These are phyloP conservation scores for Rhizophora mangle DNA, from an alignment of 345 rosid genomes.

Conservation along the genomic window DNA sequence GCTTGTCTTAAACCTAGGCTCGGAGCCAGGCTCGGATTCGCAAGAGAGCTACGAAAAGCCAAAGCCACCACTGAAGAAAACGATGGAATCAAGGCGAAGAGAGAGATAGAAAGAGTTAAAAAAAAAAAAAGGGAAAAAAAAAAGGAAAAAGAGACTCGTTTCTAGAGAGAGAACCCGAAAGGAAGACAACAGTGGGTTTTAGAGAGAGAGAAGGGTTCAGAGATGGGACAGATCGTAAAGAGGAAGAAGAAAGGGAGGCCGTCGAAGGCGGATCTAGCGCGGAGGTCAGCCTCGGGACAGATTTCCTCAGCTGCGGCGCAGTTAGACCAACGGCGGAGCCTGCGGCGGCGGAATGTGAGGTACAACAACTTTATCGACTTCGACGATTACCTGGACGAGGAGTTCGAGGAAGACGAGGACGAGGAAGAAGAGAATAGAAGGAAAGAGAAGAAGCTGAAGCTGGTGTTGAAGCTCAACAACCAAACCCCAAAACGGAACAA, in stretches of 20 bases:
- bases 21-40: constrained; percentile 42
- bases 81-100: constrained; percentile 26
- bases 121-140: constrained; percentile 19
- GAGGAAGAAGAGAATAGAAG: constrained; percentile 43
- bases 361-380: constrained; percentile 63
- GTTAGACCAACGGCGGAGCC: constrained; percentile 56
- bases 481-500: constrained; percentile 23
- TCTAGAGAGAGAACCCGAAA: constrained; percentile 22
- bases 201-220: constrained; percentile 32
- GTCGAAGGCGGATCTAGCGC: constrained; percentile 85
- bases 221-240: constrained; percentile 89
- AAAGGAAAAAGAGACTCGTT: constrained; percentile 30
- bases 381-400: constrained; percentile 69
- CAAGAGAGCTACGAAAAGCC: constrained; percentile 21
- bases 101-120: constrained; percentile 21
- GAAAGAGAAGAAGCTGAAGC: constrained; percentile 80
- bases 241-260: constrained; percentile 97
- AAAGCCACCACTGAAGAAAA: constrained; percentile 24
- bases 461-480: constrained; percentile 65
- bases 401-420: constrained; percentile 32
- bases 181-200: not conserved
- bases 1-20: constrained; percentile 18
- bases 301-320: constrained; percentile 32
- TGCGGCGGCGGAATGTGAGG: constrained; percentile 74
- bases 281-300: constrained; percentile 24